Conservation (phyloP, 1,284 basidiomycete genomes). For the Rhizoctonia solani region DNA sequence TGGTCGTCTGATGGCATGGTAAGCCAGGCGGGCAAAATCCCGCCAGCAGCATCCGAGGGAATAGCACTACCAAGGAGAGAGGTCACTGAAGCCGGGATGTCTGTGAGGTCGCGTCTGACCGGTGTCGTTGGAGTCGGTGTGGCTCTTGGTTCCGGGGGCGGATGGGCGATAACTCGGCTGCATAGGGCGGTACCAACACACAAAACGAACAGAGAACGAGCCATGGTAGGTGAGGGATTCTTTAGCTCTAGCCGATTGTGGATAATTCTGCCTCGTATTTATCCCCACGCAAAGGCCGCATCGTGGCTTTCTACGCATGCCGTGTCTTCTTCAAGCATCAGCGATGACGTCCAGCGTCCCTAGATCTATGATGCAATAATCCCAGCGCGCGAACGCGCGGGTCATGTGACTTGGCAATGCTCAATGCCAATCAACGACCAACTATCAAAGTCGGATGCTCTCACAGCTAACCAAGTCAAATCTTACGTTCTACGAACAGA, state of each 20-base stretch:
- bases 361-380: neutral
- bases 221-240: neutral
- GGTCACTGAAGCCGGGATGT: constrained; percentile 5
- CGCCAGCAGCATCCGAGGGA: constrained; percentile 34
- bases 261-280: no score
- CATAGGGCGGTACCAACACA: neutral
- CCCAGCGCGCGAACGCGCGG: neutral
- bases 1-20: constrained; percentile 32
- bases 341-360: no score
- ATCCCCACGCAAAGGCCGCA: no score
- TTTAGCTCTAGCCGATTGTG: no score
- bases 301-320: no score
- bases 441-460: neutral
- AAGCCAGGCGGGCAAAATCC: constrained; percentile 37
- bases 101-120: neutral
- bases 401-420: constrained; percentile 16
- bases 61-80: constrained; percentile 8
- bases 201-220: neutral
- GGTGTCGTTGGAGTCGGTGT: neutral
- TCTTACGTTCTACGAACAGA: constrained; percentile 20
- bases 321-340: no score
- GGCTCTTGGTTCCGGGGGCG: no score
- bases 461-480: constrained; percentile 10
- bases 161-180: no score
- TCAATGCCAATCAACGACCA: neutral